phyloP scores from a whole-genome alignment of 2,329 filamentous ascomycete species.

The Myriangium duriaei region DNA sequence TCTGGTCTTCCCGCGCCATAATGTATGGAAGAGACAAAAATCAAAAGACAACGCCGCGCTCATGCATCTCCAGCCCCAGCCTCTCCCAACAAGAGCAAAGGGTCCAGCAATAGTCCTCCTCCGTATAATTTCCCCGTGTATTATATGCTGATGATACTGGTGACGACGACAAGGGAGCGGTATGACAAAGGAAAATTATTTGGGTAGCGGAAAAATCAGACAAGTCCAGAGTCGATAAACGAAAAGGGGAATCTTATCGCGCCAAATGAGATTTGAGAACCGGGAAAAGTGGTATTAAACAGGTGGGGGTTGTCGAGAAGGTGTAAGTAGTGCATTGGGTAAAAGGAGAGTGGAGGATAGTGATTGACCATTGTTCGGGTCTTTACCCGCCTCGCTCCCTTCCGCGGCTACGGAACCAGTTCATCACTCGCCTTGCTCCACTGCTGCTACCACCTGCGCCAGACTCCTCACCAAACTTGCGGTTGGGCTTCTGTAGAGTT shows the following conservation, averaged over 20 bases:
- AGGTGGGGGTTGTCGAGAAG: too few relatives aligned
- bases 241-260: not conserved
- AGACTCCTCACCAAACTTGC: constrained; percentile 72
- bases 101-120: not conserved
- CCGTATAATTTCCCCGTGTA: not conserved
- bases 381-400: constrained; percentile 38
- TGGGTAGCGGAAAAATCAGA: too few relatives aligned
- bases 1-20: too few relatives aligned
- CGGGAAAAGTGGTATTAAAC: too few relatives aligned
- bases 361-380: not conserved
- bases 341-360: not conserved
- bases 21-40: too few relatives aligned
- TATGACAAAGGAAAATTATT: not conserved
- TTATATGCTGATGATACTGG: not conserved
- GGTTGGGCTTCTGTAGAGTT: constrained; percentile 58
- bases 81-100: not conserved
- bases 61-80: not conserved
- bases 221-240: not conserved
- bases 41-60: not conserved
- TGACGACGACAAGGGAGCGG: not conserved
- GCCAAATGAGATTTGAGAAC: too few relatives aligned
- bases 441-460: constrained; percentile 70
- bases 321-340: too few relatives aligned
- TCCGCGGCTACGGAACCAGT: constrained; percentile 85
- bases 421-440: constrained; percentile 87